Percentiles rank a stretch among this genome's conserved stretches.
These are phyloP conservation scores for Amylocystis lapponica DNA, from an alignment of 768 basidiomycete species.

Conservation along the genomic window DNA sequence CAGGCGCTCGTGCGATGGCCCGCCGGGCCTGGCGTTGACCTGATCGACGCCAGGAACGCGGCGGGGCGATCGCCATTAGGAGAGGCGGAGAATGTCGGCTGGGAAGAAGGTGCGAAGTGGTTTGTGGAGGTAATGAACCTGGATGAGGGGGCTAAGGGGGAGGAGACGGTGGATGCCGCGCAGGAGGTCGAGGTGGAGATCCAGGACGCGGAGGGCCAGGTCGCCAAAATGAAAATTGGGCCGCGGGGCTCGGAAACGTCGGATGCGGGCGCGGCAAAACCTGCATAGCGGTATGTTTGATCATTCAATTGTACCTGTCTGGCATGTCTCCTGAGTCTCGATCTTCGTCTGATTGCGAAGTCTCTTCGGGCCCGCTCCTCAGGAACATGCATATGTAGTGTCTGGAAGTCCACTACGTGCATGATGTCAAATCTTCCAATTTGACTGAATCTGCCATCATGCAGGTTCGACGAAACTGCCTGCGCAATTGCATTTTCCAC, in stretches of 20 bases:
- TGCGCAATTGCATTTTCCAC: too few species aligned
- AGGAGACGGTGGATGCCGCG: constrained; percentile 31
- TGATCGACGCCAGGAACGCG: constrained; percentile 73
- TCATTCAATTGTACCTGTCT: too few species aligned
- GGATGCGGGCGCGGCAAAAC: too few species aligned
- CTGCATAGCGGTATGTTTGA: too few species aligned
- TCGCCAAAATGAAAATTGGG: constrained; percentile 50
- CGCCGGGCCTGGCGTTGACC: constrained; percentile 52
- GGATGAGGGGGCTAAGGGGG: constrained; percentile 39
- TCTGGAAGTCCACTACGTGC: too few species aligned
- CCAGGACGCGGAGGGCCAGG: constrained; percentile 62
- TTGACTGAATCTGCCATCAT: too few species aligned
- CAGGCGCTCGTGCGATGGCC: constrained; percentile 55
- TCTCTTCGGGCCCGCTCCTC: too few species aligned
- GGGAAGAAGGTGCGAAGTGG: constrained; percentile 83
- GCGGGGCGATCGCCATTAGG: constrained; percentile 73
- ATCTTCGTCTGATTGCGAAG: too few species aligned
- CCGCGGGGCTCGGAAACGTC: neutral
- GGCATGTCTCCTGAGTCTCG: too few species aligned
- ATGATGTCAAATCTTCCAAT: too few species aligned
- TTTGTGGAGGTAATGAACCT: constrained; percentile 78
- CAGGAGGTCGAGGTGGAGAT: constrained; percentile 63
- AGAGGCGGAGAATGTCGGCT: constrained; percentile 74
- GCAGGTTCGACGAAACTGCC: too few species aligned
- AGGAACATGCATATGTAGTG: too few species aligned